Evolutionary conservation across 495 filamentous ascomycete species (phyloP).

Genomic region (Penicillium angulare): DNA sequence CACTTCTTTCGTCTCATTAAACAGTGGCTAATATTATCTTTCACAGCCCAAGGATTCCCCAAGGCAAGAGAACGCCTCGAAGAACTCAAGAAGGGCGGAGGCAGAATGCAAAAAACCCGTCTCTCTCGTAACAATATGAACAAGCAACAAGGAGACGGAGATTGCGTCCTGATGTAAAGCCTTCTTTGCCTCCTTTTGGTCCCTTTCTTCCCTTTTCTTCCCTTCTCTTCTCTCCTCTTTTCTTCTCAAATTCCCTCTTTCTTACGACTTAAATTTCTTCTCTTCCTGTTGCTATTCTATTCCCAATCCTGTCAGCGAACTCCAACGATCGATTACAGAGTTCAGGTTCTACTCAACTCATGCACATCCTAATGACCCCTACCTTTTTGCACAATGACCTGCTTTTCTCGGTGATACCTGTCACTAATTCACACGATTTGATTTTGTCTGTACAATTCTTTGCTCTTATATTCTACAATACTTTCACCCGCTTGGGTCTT

Average conservation of each 20-base stretch:
- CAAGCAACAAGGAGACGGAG: slow-evolving; percentile 77
- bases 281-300: too few species aligned
- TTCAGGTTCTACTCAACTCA: background rate
- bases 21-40: background rate
- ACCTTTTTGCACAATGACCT: slow-evolving; percentile 7
- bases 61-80: slow-evolving; percentile 90
- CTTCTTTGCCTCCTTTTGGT: too few species aligned
- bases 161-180: slow-evolving; percentile 77
- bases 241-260: background rate
- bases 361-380: slow-evolving; percentile 19
- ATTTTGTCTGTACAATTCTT: slow-evolving; percentile 15
- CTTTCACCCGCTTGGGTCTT: background rate
- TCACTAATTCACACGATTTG: too few species aligned
- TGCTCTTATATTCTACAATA: background rate
- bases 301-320: background rate
- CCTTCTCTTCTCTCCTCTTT: slow-evolving; percentile 1
- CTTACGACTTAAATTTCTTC: too few species aligned
- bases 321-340: background rate
- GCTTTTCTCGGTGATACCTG: background rate
- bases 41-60: slow-evolving; percentile 82
- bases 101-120: slow-evolving; percentile 69
- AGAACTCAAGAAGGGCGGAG: slow-evolving; percentile 78
- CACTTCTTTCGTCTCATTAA: background rate
- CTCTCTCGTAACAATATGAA: slow-evolving; percentile 79
- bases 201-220: background rate